Percentiles rank a stretch among this genome's conserved stretches.
These are phyloP conservation scores for Kodamaea laetipori DNA, from an alignment of 805 yeast genomes.

Conservation along the genomic window DNA sequence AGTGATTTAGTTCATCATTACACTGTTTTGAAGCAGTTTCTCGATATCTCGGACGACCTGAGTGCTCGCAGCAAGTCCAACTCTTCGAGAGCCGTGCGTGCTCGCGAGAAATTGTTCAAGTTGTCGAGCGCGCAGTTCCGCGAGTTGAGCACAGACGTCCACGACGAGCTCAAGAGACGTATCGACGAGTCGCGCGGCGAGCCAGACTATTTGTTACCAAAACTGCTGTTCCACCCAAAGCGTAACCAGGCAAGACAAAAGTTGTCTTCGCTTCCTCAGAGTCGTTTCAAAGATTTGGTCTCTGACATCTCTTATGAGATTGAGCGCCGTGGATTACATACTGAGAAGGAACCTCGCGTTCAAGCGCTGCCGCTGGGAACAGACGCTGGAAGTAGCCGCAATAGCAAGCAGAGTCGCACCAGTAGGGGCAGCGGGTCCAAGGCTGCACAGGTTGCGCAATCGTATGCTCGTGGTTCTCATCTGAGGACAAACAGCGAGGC, in stretches of 20 bases:
- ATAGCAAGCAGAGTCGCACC: conserved; percentile 3
- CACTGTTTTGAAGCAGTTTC: conserved; percentile 51
- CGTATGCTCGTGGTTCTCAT: neutral
- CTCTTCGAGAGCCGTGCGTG: conserved; percentile 70
- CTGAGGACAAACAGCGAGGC: conserved; percentile 4
- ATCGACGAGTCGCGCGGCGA: conserved; percentile 58
- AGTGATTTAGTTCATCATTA: conserved; percentile 46
- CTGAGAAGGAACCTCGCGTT: conserved; percentile 22
- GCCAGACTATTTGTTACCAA: conserved; percentile 68
- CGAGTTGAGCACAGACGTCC: conserved; percentile 92
- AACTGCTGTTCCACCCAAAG: conserved; percentile 80
- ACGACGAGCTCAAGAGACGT: conserved; percentile 87
- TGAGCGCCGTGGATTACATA: conserved; percentile 67
- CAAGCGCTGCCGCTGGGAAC: too few relatives aligned
- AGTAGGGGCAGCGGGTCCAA: conserved; percentile 1
- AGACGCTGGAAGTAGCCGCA: conserved; percentile 1
- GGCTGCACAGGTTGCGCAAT: neutral
- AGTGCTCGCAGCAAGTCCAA: conserved; percentile 42
- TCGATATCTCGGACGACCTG: conserved; percentile 51
- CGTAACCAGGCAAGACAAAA: conserved; percentile 95
- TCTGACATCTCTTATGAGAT: conserved; percentile 87
- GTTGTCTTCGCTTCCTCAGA: conserved; percentile 77
- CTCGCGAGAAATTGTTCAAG: conserved; percentile 81
- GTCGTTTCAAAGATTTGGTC: conserved; percentile 85
- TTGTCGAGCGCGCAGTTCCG: conserved; percentile 79